phyloP scores from a whole-genome alignment of 177 flowering plant genomes.

The Telopea speciosissima region DNA sequence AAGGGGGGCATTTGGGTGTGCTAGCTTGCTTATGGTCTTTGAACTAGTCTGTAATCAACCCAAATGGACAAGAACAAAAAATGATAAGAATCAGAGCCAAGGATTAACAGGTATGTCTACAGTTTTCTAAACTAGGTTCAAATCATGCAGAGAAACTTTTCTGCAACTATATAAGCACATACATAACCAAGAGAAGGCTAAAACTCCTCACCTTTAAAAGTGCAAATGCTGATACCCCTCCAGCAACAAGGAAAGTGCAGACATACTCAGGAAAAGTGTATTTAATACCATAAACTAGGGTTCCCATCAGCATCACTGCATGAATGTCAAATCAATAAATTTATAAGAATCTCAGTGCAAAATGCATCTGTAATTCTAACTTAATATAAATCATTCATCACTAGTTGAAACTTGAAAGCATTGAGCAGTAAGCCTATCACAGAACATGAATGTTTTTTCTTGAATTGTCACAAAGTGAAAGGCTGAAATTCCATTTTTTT shows the following conservation, averaged over 20 bases:
- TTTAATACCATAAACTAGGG: slow-evolving; percentile 83
- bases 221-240: slow-evolving; percentile 94
- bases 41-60: slow-evolving; percentile 76
- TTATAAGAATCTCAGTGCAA: neutral
- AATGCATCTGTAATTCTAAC: neutral
- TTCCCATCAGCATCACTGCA: slow-evolving; percentile 97
- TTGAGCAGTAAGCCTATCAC: neutral
- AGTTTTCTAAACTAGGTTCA: neutral
- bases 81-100: neutral
- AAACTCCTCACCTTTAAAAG: slow-evolving; percentile 60
- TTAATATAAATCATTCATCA: neutral
- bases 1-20: slow-evolving; percentile 93
- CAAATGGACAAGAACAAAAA: slow-evolving; percentile 1
- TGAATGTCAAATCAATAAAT: slow-evolving; percentile 4
- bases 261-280: slow-evolving; percentile 83
- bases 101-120: neutral
- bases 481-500: neutral
- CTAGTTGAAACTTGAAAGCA: neutral
- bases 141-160: neutral
- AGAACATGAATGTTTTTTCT: neutral
- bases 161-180: neutral
- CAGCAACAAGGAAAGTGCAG: slow-evolving; percentile 95
- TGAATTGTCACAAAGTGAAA: neutral
- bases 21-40: slow-evolving; percentile 90
- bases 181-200: neutral